Evolutionary conservation across 2,329 filamentous ascomycete species (phyloP).

Genomic region (Trichoderma breve): DNA sequence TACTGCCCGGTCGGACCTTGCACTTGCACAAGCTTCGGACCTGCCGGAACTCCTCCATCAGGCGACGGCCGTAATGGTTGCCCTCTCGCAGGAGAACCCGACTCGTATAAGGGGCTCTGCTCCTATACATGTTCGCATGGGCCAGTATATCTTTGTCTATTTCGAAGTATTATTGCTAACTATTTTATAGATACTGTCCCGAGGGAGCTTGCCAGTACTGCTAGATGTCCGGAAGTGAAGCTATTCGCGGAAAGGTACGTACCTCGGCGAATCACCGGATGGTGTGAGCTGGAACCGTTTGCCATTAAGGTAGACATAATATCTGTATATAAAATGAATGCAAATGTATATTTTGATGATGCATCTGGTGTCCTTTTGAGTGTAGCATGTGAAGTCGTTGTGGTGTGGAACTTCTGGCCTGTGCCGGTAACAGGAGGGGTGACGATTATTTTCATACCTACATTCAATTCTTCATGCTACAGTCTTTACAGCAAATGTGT

Average conservation of each 20-base stretch:
- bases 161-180: background rate
- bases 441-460: no score
- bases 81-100: slow-evolving; percentile 33
- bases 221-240: background rate
- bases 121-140: no score
- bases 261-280: background rate
- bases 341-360: background rate
- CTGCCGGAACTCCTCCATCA: slow-evolving; percentile 26
- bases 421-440: no score
- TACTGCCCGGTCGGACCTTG: slow-evolving; percentile 37
- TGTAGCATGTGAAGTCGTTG: no score
- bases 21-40: slow-evolving; percentile 35
- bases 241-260: background rate
- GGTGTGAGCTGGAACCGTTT: background rate
- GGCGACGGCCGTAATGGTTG: slow-evolving; percentile 32
- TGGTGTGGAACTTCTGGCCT: no score
- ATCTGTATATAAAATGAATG: background rate
- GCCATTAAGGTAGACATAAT: background rate
- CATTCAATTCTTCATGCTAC: no score
- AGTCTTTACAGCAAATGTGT: no score
- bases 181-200: slow-evolving; percentile 40
- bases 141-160: no score
- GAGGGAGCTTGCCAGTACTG: slow-evolving; percentile 29
- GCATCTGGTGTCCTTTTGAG: no score
- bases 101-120: slow-evolving; percentile 44